phyloP scores from a whole-genome alignment of 495 filamentous ascomycete species.

The Tetracladium marchalianum region DNA sequence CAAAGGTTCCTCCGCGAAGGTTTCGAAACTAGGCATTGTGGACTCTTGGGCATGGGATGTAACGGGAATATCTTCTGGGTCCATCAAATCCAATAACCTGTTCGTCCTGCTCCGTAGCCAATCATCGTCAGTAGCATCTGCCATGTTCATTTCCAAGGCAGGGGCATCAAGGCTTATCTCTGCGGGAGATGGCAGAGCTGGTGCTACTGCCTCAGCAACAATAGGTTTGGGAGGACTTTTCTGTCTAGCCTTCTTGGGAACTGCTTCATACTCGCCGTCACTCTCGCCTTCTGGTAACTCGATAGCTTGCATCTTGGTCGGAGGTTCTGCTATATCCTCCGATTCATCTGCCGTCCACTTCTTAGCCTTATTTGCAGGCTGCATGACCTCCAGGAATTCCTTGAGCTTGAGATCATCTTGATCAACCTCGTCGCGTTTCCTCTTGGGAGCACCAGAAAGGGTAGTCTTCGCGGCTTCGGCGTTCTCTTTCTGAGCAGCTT shows the following conservation, averaged over 20 bases:
- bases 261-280: conserved; percentile 57
- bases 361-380: conserved; percentile 53
- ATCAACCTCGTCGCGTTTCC: conserved; percentile 39
- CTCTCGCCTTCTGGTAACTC: conserved; percentile 37
- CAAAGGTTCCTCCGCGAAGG: neutral
- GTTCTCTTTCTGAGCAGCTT: conserved; percentile 12
- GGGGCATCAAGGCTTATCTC: neutral
- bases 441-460: conserved; percentile 27
- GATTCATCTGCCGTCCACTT: conserved; percentile 55
- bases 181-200: neutral
- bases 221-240: conserved; percentile 15
- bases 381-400: conserved; percentile 82
- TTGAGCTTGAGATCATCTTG: conserved; percentile 66
- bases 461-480: conserved; percentile 13
- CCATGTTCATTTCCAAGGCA: neutral
- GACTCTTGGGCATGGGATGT: neutral
- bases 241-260: conserved; percentile 34
- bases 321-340: conserved; percentile 32
- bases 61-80: conserved; percentile 36
- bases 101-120: conserved; percentile 94
- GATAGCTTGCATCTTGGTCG: conserved; percentile 31
- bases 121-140: conserved; percentile 61
- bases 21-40: conserved; percentile 3
- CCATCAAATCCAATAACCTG: conserved; percentile 73
- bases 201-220: neutral